These are phyloP conservation scores for Wickerhamiella allomyrinae DNA, from an alignment of 805 yeast genomes.

Conservation along the genomic window DNA sequence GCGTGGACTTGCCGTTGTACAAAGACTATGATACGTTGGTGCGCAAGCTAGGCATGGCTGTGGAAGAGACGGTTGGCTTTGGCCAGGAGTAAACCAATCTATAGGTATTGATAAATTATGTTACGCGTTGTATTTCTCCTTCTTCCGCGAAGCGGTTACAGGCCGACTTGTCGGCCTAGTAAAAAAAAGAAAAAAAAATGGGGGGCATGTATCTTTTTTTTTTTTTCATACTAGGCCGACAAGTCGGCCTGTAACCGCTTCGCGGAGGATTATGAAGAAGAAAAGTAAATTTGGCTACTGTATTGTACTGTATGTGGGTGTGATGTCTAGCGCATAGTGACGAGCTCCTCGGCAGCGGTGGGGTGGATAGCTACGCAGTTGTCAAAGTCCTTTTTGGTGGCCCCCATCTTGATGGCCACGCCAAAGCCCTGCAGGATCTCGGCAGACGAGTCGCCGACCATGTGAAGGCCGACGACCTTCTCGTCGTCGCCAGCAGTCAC, in stretches of 20 bases:
- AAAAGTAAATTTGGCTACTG: not conserved
- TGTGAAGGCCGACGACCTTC: slow-evolving; percentile 88
- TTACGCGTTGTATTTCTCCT: too few relatives aligned
- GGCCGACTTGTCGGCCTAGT: too few relatives aligned
- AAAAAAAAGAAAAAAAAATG: too few relatives aligned
- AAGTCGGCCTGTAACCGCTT: too few relatives aligned
- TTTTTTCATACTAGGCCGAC: too few relatives aligned
- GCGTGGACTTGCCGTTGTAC: slow-evolving; percentile 96
- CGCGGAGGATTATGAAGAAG: too few relatives aligned
- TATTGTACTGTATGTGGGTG: not conserved
- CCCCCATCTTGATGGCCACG: slow-evolving; percentile 97
- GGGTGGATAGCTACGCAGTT: slow-evolving; percentile 97
- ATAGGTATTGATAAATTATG: too few relatives aligned
- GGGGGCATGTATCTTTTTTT: too few relatives aligned
- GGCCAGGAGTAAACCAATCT: slow-evolving; percentile 96
- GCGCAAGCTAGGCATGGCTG: slow-evolving; percentile 88
- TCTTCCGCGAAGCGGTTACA: too few relatives aligned
- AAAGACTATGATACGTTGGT: slow-evolving; percentile 67
- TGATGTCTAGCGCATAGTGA: slow-evolving; percentile 46
- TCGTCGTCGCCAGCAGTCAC: slow-evolving; percentile 68
- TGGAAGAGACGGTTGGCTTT: slow-evolving; percentile 97
- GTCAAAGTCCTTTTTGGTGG: slow-evolving; percentile 92
- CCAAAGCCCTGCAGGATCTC: slow-evolving; percentile 98
- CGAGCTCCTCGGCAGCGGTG: slow-evolving; percentile 94
- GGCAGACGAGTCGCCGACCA: slow-evolving; percentile 80